These are phyloP conservation scores for Anthracocystis panici-leucophaei DNA, from an alignment of 1,284 basidiomycete genomes.

Conservation along the genomic window DNA sequence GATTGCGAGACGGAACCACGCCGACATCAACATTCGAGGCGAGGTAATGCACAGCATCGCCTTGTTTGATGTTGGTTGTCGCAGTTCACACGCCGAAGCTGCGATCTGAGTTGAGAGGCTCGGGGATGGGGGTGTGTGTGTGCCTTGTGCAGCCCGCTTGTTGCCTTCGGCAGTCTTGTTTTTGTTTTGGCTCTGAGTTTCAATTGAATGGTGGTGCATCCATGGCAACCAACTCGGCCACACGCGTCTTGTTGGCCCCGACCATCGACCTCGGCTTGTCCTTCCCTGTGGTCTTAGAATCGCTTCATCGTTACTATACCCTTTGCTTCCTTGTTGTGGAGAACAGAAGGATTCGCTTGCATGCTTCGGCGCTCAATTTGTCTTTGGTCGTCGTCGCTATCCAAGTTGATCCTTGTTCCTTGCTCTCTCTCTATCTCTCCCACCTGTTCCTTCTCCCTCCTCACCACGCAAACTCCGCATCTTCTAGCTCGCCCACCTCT, in stretches of 20 bases:
- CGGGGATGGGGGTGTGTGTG: background rate
- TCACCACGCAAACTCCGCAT: background rate
- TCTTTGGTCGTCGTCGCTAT: background rate
- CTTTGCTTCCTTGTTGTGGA: background rate
- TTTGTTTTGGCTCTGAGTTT: background rate
- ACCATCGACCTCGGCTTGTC: background rate
- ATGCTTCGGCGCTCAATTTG: background rate
- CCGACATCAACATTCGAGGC: background rate
- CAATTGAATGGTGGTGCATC: slow-evolving; percentile 1
- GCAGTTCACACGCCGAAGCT: slow-evolving; percentile 7
- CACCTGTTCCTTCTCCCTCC: background rate
- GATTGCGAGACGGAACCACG: background rate
- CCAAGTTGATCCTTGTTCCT: background rate
- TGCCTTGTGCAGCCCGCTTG: background rate
- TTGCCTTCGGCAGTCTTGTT: too few species aligned
- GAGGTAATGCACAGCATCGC: too few species aligned
- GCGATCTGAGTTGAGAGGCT: too few species aligned
- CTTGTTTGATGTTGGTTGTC: slow-evolving; percentile 9
- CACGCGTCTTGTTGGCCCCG: slow-evolving; percentile 5
- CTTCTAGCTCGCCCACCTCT: background rate
- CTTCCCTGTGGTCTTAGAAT: background rate
- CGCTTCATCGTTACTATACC: background rate
- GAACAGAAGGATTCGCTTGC: background rate
- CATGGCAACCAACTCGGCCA: background rate
- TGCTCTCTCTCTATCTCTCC: background rate